These are phyloP conservation scores for Cantharellus anzutake DNA, from an alignment of 768 basidiomycete genomes.

Conservation along the genomic window DNA sequence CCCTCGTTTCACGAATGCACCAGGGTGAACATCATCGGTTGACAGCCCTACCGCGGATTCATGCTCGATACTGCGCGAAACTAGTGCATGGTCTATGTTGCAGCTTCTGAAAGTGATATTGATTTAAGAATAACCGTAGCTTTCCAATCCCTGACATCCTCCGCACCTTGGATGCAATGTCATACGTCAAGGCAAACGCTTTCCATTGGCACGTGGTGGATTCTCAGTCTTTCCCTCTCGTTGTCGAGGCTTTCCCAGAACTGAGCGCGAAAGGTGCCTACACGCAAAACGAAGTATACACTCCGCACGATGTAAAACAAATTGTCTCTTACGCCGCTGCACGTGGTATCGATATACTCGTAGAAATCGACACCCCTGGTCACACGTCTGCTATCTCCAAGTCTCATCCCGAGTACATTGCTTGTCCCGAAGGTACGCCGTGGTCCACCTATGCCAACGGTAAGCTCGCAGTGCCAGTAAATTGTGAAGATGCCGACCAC, in stretches of 20 bases:
- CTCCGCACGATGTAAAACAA: conserved; percentile 31
- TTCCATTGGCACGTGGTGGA: conserved; percentile 80
- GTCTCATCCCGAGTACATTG: conserved; percentile 55
- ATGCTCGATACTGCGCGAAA: conserved; percentile 70
- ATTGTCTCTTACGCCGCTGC: conserved; percentile 50
- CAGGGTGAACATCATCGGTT: background rate
- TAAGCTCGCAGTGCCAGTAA: conserved; percentile 4
- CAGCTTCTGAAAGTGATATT: background rate
- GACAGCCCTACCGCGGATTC: conserved; percentile 52
- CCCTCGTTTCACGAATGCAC: background rate
- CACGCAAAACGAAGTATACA: conserved; percentile 33
- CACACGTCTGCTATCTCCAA: conserved; percentile 49
- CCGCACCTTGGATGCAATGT: conserved; percentile 58
- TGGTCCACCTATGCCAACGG: conserved; percentile 35
- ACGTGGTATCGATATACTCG: conserved; percentile 55
- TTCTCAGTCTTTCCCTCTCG: conserved; percentile 56
- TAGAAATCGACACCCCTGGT: conserved; percentile 75
- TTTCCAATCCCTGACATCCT: conserved; percentile 45
- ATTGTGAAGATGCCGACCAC: no score
- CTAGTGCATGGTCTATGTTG: conserved; percentile 27
- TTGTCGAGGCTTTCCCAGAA: conserved; percentile 38
- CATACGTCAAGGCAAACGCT: conserved; percentile 40
- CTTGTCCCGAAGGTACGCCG: conserved; percentile 28
- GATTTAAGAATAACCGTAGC: conserved; percentile 16
- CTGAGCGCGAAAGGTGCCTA: conserved; percentile 43